Percentiles rank a stretch among this genome's conserved stretches.
phyloP scores from a whole-genome alignment of 305 asterid genomes.

The Fraxinus floribunda region DNA sequence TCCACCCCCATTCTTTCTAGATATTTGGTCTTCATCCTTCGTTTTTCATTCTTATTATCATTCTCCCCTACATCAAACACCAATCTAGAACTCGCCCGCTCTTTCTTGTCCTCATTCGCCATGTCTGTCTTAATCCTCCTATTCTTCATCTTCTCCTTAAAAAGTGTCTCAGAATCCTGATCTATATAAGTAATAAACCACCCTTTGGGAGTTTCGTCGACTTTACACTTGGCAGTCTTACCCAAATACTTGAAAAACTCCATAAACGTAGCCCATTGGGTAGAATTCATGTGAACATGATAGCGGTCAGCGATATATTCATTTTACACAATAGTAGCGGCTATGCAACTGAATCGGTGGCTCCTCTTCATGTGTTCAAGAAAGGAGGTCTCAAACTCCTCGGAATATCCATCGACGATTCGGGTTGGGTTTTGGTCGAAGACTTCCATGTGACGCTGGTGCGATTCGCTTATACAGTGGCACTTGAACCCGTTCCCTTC shows the following conservation, averaged over 20 bases:
- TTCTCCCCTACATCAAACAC: constrained; percentile 57
- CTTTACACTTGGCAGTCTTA: constrained; percentile 71
- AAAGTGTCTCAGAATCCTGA: constrained; percentile 74
- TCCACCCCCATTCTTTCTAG: constrained; percentile 34
- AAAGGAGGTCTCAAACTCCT: constrained; percentile 63
- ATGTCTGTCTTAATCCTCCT: constrained; percentile 68
- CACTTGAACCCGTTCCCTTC: constrained; percentile 97
- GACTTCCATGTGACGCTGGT: constrained; percentile 87
- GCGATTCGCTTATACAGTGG: constrained; percentile 90
- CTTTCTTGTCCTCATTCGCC: constrained; percentile 83
- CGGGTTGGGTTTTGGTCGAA: constrained; percentile 79
- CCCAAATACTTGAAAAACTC: constrained; percentile 85
- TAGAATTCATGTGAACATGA: constrained; percentile 85
- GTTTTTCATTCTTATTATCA: constrained; percentile 41
- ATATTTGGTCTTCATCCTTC: constrained; percentile 37
- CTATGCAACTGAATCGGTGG: constrained; percentile 76
- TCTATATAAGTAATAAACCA: constrained; percentile 89
- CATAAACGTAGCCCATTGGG: constrained; percentile 81
- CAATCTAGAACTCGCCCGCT: constrained; percentile 50
- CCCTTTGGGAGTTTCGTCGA: constrained; percentile 81
- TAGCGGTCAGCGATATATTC: constrained; percentile 79
- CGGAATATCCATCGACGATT: constrained; percentile 67
- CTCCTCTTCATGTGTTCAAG: constrained; percentile 55
- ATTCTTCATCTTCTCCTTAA: constrained; percentile 85
- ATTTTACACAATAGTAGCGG: constrained; percentile 90